Evolutionary conservation across 352 stramenopile genomes (phyloP), one percentile per base, ranked within the genome.

Genomic region (Pythium scleroteichum): DNA sequence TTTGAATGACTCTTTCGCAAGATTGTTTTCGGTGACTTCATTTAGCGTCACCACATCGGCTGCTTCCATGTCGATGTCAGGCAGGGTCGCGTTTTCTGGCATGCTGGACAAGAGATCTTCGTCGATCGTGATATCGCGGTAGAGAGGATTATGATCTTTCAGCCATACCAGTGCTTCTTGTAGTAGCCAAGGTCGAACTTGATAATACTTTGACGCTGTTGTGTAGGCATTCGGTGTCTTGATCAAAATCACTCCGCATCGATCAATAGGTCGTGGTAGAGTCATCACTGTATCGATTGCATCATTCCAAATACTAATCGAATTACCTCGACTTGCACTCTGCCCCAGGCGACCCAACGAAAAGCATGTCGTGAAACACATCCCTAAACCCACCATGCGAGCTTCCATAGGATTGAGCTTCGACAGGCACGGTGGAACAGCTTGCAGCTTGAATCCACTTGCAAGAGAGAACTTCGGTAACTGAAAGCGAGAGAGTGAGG

Each of bases 231-330:
- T 9, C 17, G 8, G 33, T 14, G 14, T 20, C 13, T 53, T 45
- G n/a, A 60, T 23, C 4, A n/a, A 44, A n/a, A 62, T 62, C 0
- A 62, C 42, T 1, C 54, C 42, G 27, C 54, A 62, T 0, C 32
- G 41, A 32, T 4, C 4, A 2, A 33, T 29, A 17, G 54, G 44
- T 3, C 42, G 14, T 14, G 54, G 54, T 0, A 62, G 16, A 4
- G 53, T 53, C 1, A 23, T 13, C 0, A 62, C 35, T 9, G 55
- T 24, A 10, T 62, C 55, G 17, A 50, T 50, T n/a, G 24, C 13
- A 14, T 20, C 13, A 17, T 62, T 62, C 55, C 55, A 62, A 49
- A 62, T 55, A 35, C 50, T 59, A 17, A 59, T 59, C 2, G 52
- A 59, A n/a, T 59, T 59, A 5, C 52, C 52, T 29, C 52, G 8